Evolutionary conservation across 1,284 basidiomycete species (phyloP), one percentile per base, ranked within the genome.

Genomic region (Xanthoconium separans): DNA sequence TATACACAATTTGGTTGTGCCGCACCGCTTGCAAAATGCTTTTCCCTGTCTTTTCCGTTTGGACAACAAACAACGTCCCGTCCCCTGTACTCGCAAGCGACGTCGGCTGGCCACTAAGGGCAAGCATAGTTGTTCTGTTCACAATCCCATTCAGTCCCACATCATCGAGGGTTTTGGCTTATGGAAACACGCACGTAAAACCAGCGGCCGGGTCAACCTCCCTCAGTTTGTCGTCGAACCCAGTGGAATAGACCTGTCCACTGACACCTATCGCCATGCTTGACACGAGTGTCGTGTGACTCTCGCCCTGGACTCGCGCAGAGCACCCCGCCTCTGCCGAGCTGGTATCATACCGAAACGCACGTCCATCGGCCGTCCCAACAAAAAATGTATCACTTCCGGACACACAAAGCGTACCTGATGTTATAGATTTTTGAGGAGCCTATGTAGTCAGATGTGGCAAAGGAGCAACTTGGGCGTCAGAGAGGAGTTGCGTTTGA

Each of bases 361-460:
- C 75, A 8, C 89, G 82, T 0, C 95, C 95, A 61, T 95, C 92
- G 20, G 91, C 90, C 1, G 89, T 87, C 13, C 93, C 93, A 0
- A 84, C 81, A 57, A 93, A 76, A 77, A 96, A 93, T 0, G 91
- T 93, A n/a, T 41, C 20, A 65, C 30, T 44, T 0, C 52, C 70
- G 18, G 74, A 69, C 5, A 73, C 68, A 0, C 73, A 62, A 2
- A 84, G 65, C 0, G 82, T 71, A 10, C 84, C 78, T 0, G 89
- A 79, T 0, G 89, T 95, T 62, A 96, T 80, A 2, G 89, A 74
- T 69, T 87, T 93, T 72, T 91, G 90, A 8, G 92, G 85, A 6
- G 85, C 91, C 87, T 91, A 18, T 36, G 16, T 42, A 44, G 27
- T 27, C 6, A 31, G 39, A 15, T 9, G n/a, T 31, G 16, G 20